A percentile compares a stretch with the other conserved stretches of the same genome.
These are phyloP conservation scores for Claviceps sp. DNA, from an alignment of 2,329 filamentous ascomycete genomes.

Conservation along the genomic window DNA sequence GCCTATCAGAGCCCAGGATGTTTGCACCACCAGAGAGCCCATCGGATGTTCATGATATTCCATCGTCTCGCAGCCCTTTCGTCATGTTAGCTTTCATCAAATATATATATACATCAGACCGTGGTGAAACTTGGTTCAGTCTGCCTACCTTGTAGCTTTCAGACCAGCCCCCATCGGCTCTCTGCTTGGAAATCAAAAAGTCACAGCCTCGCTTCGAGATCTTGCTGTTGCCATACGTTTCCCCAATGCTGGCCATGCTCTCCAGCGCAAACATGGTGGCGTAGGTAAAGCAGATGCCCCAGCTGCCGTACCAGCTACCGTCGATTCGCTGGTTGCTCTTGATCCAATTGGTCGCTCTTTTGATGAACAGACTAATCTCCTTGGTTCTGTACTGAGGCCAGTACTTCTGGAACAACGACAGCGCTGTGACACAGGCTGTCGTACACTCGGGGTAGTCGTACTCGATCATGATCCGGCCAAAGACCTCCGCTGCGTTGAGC, in stretches of 20 bases:
- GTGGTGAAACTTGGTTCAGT: not conserved
- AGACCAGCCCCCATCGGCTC: conserved; percentile 87
- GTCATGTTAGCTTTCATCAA: conserved; percentile 7
- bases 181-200: conserved; percentile 75
- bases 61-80: conserved; percentile 64
- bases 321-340: conserved; percentile 63
- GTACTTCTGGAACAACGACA: conserved; percentile 67
- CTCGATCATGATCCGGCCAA: conserved; percentile 94
- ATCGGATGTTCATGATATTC: conserved; percentile 61
- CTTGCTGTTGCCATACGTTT: conserved; percentile 63
- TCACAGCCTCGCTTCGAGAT: conserved; percentile 64
- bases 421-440: conserved; percentile 78
- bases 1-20: conserved; percentile 75
- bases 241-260: conserved; percentile 66
- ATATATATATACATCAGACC: too few relatives aligned
- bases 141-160: conserved; percentile 63
- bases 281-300: conserved; percentile 98
- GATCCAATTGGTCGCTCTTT: conserved; percentile 68
- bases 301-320: conserved; percentile 95
- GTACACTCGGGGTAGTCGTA: conserved; percentile 98
- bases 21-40: conserved; percentile 83
- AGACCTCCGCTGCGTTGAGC: conserved; percentile 92
- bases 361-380: conserved; percentile 64
- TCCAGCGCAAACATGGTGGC: conserved; percentile 94
- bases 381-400: conserved; percentile 67